Percentiles rank a stretch among this genome's conserved stretches.
Conservation (phyloP, 1,284 basidiomycete genomes). For the Heliocybe sulcata region DNA sequence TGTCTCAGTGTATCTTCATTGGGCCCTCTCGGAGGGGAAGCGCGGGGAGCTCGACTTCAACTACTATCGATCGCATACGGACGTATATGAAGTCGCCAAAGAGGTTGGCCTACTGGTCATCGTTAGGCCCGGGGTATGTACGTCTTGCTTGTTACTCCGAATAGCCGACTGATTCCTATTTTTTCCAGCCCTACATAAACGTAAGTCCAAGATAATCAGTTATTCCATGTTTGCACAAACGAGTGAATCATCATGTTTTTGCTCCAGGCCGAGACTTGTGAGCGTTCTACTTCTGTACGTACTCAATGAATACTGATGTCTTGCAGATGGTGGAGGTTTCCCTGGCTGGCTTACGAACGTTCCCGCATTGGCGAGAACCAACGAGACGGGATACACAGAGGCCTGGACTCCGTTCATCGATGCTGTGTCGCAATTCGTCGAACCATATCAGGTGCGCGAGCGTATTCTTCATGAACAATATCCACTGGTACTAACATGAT, state of each 20-base stretch:
- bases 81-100: constrained; percentile 50
- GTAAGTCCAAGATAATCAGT: constrained; percentile 5
- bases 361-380: constrained; percentile 33
- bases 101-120: constrained; percentile 60
- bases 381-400: constrained; percentile 30
- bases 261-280: constrained; percentile 30
- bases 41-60: constrained; percentile 23
- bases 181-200: constrained; percentile 14
- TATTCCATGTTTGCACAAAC: background rate
- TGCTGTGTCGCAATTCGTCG: constrained; percentile 29
- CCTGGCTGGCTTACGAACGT: constrained; percentile 41
- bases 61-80: constrained; percentile 16
- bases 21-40: constrained; percentile 35
- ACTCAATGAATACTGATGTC: background rate
- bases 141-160: constrained; percentile 4
- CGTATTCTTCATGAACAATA: constrained; percentile 1
- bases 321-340: constrained; percentile 31
- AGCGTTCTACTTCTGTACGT: background rate
- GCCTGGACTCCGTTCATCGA: constrained; percentile 40
- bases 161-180: background rate
- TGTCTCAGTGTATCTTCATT: constrained; percentile 37
- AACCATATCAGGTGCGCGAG: constrained; percentile 30
- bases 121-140: constrained; percentile 42
- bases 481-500: background rate
- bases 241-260: constrained; percentile 5